A percentile compares a stretch with the other conserved stretches of the same genome.
phyloP scores from a whole-genome alignment of 805 yeast genomes.

The Priceomyces castillae region DNA sequence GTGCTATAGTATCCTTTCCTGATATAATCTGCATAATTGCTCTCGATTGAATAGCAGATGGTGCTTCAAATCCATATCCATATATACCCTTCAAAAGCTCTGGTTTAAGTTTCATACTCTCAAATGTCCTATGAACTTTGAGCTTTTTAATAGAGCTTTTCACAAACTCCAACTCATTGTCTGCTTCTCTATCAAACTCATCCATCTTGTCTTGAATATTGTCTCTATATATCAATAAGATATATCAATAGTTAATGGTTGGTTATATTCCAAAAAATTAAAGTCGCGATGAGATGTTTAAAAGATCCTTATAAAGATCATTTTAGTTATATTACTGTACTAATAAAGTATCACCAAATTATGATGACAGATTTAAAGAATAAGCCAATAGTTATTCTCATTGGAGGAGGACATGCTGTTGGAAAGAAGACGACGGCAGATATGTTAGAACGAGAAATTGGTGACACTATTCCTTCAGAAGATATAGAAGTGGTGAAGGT shows the following conservation, averaged over 20 bases:
- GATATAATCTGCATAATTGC: slow-evolving; percentile 93
- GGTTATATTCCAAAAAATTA: neutral
- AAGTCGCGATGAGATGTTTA: neutral
- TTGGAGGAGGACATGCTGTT: slow-evolving; percentile 64
- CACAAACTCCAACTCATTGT: slow-evolving; percentile 49
- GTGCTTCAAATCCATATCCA: slow-evolving; percentile 92
- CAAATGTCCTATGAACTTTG: slow-evolving; percentile 48
- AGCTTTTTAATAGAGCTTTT: slow-evolving; percentile 49
- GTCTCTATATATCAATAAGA: neutral
- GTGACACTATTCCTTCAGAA: slow-evolving; percentile 9
- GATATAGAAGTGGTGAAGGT: slow-evolving; percentile 29
- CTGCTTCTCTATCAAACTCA: slow-evolving; percentile 62
- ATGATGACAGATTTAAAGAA: neutral
- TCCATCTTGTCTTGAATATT: slow-evolving; percentile 14
- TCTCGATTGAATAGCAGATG: slow-evolving; percentile 96
- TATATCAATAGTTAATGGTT: neutral
- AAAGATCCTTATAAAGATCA: too few relatives aligned
- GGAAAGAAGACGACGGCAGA: slow-evolving; percentile 46
- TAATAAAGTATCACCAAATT: neutral
- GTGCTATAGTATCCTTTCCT: slow-evolving; percentile 95
- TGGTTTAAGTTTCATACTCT: slow-evolving; percentile 41
- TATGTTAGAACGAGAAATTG: slow-evolving; percentile 32
- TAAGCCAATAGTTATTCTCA: slow-evolving; percentile 34
- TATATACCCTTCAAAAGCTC: slow-evolving; percentile 55
- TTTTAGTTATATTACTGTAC: neutral